These are phyloP conservation scores for Pezicula radicicola DNA, from an alignment of 2,329 filamentous ascomycete species.

Conservation along the genomic window DNA sequence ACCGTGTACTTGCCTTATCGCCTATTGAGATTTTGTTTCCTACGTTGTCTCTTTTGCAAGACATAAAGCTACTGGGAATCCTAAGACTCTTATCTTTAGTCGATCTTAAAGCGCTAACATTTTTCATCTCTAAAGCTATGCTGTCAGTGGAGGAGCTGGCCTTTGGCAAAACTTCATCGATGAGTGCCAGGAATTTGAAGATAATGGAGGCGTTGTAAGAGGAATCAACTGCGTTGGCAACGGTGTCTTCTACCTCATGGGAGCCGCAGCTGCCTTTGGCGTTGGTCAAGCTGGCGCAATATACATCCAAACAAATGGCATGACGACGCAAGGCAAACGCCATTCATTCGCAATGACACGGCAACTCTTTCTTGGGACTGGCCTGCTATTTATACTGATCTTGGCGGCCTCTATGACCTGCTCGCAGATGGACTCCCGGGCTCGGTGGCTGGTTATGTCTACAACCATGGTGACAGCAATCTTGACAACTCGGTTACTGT, in stretches of 20 bases:
- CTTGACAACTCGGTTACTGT: slow-evolving; percentile 2
- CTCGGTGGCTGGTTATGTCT: neutral
- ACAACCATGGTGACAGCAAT: slow-evolving; percentile 1
- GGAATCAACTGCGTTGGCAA: slow-evolving; percentile 3
- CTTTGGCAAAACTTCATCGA: slow-evolving; percentile 1
- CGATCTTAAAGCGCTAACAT: neutral
- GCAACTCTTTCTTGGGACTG: neutral
- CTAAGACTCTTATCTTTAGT: neutral
- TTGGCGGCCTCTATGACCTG: neutral
- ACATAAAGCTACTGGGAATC: neutral
- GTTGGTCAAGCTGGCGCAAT: slow-evolving; percentile 1
- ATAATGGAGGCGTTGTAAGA: slow-evolving; percentile 1
- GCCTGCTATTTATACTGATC: neutral
- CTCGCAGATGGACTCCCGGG: neutral
- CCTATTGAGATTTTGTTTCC: neutral
- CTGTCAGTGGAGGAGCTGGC: neutral
- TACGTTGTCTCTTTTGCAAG: neutral
- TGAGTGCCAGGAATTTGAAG: slow-evolving; percentile 1
- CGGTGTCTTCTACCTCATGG: slow-evolving; percentile 3
- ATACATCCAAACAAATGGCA: slow-evolving; percentile 1
- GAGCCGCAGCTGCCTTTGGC: slow-evolving; percentile 3
- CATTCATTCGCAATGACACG: neutral
- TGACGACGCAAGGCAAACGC: slow-evolving; percentile 1
- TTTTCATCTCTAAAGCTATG: neutral
- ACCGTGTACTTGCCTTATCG: too few relatives aligned